Conservation (phyloP, 805 yeast species). For the Candida qinlingensis region DNA sequence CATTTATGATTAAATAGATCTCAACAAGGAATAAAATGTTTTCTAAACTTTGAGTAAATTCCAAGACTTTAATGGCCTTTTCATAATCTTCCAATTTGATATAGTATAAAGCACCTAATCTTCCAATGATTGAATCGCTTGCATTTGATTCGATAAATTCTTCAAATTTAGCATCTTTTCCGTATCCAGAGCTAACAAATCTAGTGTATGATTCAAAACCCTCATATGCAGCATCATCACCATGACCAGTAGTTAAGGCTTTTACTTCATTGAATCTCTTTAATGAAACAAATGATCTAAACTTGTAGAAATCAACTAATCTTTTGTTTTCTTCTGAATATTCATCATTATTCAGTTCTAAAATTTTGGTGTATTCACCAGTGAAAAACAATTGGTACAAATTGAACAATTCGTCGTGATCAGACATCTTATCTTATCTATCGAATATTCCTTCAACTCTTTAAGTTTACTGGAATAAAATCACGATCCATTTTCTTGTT, state of each 20-base stretch:
- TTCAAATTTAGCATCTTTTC: constrained; percentile 13
- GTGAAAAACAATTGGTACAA: constrained; percentile 58
- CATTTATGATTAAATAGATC: constrained; percentile 34
- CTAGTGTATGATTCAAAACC: constrained; percentile 25
- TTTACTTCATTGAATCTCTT: constrained; percentile 4
- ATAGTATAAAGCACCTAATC: constrained; percentile 36
- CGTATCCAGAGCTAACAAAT: constrained; percentile 21
- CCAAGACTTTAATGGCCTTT: constrained; percentile 36
- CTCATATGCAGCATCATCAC: constrained; percentile 7
- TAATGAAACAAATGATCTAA: constrained; percentile 29
- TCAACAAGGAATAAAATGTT: constrained; percentile 37
- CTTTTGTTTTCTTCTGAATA: constrained; percentile 31
- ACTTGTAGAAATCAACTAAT: constrained; percentile 28
- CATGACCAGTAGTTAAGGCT: neutral
- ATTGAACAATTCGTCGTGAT: constrained; percentile 31
- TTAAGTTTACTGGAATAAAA: too few relatives aligned
- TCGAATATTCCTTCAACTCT: too few relatives aligned
- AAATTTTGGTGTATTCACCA: constrained; percentile 46
- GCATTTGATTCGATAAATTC: constrained; percentile 14
- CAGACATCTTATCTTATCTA: neutral
- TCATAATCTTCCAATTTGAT: constrained; percentile 36
- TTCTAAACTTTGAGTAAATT: constrained; percentile 37
- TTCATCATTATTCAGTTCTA: constrained; percentile 32
- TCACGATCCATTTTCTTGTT: neutral
- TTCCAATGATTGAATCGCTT: constrained; percentile 24